Percentiles rank a stretch among this genome's conserved stretches.
Evolutionary conservation across 768 basidiomycete species (phyloP).

Genomic region (Auriscalpium microsporum): DNA sequence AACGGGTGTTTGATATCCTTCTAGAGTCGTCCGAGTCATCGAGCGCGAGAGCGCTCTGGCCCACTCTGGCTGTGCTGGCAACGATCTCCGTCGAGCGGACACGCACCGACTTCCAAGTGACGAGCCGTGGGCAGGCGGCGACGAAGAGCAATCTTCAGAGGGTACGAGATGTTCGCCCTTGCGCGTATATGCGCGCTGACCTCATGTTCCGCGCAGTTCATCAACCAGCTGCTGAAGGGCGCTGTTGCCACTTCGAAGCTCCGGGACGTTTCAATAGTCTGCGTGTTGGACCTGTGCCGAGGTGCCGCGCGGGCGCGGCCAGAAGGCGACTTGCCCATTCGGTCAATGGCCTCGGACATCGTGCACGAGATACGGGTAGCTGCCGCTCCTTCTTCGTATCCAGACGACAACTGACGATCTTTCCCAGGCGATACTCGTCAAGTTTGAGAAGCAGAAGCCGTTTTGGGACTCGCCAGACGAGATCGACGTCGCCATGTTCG

Average conservation of each 20-base stretch:
- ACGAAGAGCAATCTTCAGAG: slow-evolving; percentile 15
- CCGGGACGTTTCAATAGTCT: slow-evolving; percentile 59
- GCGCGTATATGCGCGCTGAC: slow-evolving; percentile 18
- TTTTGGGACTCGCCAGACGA: slow-evolving; percentile 70
- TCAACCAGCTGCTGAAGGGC: slow-evolving; percentile 48
- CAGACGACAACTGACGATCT: slow-evolving; percentile 2
- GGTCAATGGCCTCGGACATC: slow-evolving; percentile 59
- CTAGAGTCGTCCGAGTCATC: slow-evolving; percentile 34
- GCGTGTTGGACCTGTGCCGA: slow-evolving; percentile 70
- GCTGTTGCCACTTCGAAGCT: slow-evolving; percentile 40
- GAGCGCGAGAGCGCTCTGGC: slow-evolving; percentile 58
- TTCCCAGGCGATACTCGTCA: slow-evolving; percentile 16
- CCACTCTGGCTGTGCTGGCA: slow-evolving; percentile 67
- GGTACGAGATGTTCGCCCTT: neutral
- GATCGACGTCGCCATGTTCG: slow-evolving; percentile 67
- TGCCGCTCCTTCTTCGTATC: slow-evolving; percentile 13
- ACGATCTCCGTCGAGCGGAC: slow-evolving; percentile 65
- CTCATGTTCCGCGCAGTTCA: slow-evolving; percentile 38
- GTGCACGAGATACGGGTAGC: slow-evolving; percentile 74
- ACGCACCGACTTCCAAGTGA: slow-evolving; percentile 42
- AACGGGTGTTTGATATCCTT: slow-evolving; percentile 79
- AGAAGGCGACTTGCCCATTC: slow-evolving; percentile 48
- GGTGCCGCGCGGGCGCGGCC: slow-evolving; percentile 47
- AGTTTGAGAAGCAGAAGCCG: slow-evolving; percentile 31
- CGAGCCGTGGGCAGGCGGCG: slow-evolving; percentile 1